A percentile compares a stretch with the other conserved stretches of the same genome.
phyloP scores from a whole-genome alignment of 345 rosid genomes.

The Luvunga scandens region DNA sequence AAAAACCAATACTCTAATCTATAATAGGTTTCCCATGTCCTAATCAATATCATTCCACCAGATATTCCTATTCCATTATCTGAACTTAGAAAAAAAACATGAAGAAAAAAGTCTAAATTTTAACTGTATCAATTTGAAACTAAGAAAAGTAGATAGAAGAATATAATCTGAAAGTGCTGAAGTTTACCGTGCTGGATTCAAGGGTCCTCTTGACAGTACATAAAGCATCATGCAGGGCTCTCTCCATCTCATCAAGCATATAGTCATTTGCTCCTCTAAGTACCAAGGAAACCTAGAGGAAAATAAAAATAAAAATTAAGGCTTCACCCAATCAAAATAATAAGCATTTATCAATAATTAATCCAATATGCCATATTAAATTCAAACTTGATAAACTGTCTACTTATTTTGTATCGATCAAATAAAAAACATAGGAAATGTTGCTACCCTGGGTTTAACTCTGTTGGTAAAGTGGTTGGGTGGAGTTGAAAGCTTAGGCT shows the following conservation, averaged over 20 bases:
- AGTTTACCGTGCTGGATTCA: constrained; percentile 79
- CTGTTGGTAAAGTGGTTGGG: neutral
- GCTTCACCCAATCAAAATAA: neutral
- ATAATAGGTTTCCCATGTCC: neutral
- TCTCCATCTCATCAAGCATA: constrained; percentile 99
- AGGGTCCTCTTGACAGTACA: constrained; percentile 93
- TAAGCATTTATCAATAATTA: neutral
- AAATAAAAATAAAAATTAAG: neutral
- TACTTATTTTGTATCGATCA: neutral
- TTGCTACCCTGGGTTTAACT: neutral
- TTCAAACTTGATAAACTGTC: neutral
- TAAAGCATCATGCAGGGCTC: constrained; percentile 86
- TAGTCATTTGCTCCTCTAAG: constrained; percentile 96
- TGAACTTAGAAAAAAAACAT: neutral
- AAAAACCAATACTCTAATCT: neutral
- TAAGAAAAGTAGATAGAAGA: neutral
- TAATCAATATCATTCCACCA: neutral
- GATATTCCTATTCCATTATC: neutral
- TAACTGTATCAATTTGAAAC: neutral
- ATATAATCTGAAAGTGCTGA: neutral
- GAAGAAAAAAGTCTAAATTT: neutral
- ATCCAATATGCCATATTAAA: neutral
- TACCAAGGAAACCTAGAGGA: constrained; percentile 78
- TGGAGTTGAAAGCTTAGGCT: neutral
- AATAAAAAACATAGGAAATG: neutral